Evolutionary conservation across 495 filamentous ascomycete genomes (phyloP).

Genomic region (Amorphotheca resinae): DNA sequence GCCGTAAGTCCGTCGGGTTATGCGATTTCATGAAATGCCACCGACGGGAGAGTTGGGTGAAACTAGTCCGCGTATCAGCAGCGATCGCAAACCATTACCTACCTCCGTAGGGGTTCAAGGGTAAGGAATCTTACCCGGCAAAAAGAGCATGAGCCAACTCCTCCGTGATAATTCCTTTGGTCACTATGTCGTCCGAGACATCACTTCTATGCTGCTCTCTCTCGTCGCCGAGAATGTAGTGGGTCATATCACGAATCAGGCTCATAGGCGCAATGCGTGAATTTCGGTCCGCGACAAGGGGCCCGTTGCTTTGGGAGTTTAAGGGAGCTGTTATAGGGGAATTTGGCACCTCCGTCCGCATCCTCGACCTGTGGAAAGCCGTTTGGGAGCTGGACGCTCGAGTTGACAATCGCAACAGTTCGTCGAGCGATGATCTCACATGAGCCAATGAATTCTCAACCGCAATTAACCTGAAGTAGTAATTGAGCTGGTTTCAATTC

Average conservation of each 20-base stretch:
- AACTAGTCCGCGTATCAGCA: background rate
- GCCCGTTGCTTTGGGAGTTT: background rate
- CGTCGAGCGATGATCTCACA: background rate
- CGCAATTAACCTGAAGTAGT: background rate
- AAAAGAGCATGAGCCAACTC: background rate
- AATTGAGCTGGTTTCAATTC: background rate
- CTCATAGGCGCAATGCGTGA: slow-evolving; percentile 1
- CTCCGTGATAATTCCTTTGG: slow-evolving; percentile 2
- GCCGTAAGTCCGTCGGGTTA: background rate
- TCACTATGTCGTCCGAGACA: slow-evolving; percentile 1
- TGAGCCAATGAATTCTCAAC: background rate
- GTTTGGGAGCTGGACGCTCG: background rate
- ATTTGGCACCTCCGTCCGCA: background rate
- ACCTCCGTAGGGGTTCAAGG: no score
- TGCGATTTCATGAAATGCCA: slow-evolving; percentile 2
- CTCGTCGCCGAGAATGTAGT: background rate
- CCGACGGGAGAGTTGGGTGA: background rate
- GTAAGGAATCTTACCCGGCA: background rate
- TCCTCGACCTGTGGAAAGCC: background rate
- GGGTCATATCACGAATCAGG: background rate
- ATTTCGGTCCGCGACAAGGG: slow-evolving; percentile 1
- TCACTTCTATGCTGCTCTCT: background rate
- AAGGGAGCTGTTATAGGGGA: background rate
- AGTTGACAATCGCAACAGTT: background rate
- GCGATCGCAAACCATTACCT: no score